Evolutionary conservation across 768 basidiomycete species (phyloP), one percentile per base, ranked within the genome.

Genomic region (Inosperma sp.): DNA sequence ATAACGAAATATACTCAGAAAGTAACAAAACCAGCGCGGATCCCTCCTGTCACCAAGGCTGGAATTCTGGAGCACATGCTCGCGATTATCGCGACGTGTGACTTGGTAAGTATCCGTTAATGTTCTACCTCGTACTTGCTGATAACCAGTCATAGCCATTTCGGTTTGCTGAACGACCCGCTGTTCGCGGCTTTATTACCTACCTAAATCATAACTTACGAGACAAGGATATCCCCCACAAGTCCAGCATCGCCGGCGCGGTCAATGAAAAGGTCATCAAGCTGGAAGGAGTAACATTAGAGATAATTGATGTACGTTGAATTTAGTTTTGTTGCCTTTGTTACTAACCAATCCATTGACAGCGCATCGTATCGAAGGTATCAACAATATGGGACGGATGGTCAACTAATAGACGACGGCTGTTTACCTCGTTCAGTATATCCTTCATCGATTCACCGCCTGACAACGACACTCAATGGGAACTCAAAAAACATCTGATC

Each of bases 61-160:
- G 42, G 51, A 3, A 42, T 60, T 3, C 49, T 54, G 37, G 54
- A 60, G 34, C 53, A 45, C 37, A 16, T 60, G 1, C 49, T 58
- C 19, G 57, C 57, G 49, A 22, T 60, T 9, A 52, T 60, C 34
- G 56, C 57, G n/a, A 54, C 55, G 17, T 54, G 43, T 6, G 54
- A 60, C 46, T 31, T 60, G 27, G 57, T 60, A 45, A 5, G 51
- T 39, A 26, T 39, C 17, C 23, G n/a, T 34, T 26, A 1, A n/a
- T 1, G 16, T 27, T 42, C n/a, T 42, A 23, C 19, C 29, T 26
- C 23, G 19, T n/a, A 16, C 41, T 27, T 16, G 41, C 41, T 42
- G 41, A 26, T 4, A 4, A 16, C n/a, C 29, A 4, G 5, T n/a
- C 17, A 26, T 17, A 60, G 59, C 42, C 56, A 21, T 60, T 60